phyloP scores from a whole-genome alignment of 805 yeast genomes.

The Ogataea methylovora region DNA sequence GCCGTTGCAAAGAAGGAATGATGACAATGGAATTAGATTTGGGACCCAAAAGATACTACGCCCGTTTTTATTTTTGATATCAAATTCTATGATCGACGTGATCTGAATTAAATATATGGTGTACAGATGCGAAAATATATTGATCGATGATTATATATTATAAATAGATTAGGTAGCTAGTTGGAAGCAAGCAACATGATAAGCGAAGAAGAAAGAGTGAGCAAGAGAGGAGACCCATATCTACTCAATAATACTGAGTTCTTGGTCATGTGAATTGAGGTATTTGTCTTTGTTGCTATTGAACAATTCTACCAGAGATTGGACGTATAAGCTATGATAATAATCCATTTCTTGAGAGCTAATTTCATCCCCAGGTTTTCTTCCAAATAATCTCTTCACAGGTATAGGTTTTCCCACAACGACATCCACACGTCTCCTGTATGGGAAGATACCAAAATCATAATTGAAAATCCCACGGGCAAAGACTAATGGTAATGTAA shows the following conservation, averaged over 20 bases:
- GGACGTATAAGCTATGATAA: conserved; percentile 66
- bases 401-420: conserved; percentile 63
- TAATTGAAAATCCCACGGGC: conserved; percentile 91
- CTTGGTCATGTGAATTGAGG: conserved; percentile 15
- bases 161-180: no score
- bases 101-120: no score
- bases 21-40: no score
- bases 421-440: conserved; percentile 68
- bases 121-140: no score
- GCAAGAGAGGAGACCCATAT: no score
- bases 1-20: no score
- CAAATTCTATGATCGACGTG: no score
- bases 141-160: no score
- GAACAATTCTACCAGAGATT: conserved; percentile 55
- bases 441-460: conserved; percentile 87
- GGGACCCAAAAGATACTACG: no score
- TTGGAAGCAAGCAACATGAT: no score
- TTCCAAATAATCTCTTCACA: conserved; percentile 19
- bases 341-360: conserved; percentile 47
- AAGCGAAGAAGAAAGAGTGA: no score
- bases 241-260: not conserved
- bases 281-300: conserved; percentile 56
- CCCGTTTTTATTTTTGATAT: no score
- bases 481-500: conserved; percentile 85
- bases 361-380: conserved; percentile 7